These are phyloP conservation scores for Cerrena zonata DNA, from an alignment of 1,284 basidiomycete species.

Conservation along the genomic window DNA sequence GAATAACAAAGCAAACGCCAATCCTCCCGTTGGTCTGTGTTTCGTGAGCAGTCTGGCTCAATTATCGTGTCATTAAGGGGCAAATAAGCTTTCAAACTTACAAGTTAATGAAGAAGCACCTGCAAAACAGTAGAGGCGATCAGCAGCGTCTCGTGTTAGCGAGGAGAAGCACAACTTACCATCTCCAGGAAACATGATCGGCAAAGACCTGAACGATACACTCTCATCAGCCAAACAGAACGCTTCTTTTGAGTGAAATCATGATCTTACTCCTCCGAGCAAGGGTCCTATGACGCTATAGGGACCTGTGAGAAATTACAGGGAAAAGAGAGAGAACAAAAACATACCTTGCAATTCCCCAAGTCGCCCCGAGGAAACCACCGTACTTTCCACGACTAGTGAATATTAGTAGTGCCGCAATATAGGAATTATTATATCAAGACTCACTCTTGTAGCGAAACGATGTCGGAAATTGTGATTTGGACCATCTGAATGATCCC, in stretches of 20 bases:
- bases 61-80: background rate
- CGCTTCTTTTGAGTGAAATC: too few relatives aligned
- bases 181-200: constrained; percentile 71
- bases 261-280: constrained; percentile 63
- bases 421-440: too few relatives aligned
- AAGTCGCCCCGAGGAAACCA: constrained; percentile 71
- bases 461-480: constrained; percentile 78
- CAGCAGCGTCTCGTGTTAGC: constrained; percentile 5
- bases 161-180: constrained; percentile 35
- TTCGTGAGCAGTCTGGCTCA: too few relatives aligned
- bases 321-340: background rate
- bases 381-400: constrained; percentile 68
- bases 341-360: constrained; percentile 65
- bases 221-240: too few relatives aligned
- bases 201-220: constrained; percentile 54
- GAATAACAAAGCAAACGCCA: constrained; percentile 68
- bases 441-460: constrained; percentile 67
- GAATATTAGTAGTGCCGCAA: background rate
- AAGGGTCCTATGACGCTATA: constrained; percentile 70
- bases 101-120: constrained; percentile 76
- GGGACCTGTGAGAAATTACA: constrained; percentile 4
- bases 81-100: too few relatives aligned
- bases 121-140: constrained; percentile 18
- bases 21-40: constrained; percentile 65
- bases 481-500: constrained; percentile 63